phyloP scores from a whole-genome alignment of 805 yeast genomes.

The Wickerhamomyces bovis region DNA sequence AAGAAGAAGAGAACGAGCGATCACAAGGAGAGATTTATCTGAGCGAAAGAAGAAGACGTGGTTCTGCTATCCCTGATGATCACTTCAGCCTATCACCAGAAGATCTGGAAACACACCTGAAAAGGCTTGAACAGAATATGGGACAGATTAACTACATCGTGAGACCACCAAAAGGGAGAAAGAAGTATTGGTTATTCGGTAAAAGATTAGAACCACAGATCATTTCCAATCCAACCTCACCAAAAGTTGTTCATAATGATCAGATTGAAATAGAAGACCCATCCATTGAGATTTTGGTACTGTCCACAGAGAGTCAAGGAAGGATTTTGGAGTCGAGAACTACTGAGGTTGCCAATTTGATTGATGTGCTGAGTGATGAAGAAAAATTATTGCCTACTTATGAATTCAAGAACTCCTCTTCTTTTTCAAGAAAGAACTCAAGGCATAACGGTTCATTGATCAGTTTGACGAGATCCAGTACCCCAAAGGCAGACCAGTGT shows the following conservation, averaged over 20 bases:
- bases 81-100: background rate
- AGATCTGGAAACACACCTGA: conserved; percentile 3
- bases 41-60: background rate
- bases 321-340: background rate
- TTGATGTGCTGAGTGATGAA: background rate
- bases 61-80: background rate
- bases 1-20: background rate
- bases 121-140: conserved; percentile 1
- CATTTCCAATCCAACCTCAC: background rate
- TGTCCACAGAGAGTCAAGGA: background rate
- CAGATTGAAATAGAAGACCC: background rate
- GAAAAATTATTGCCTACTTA: background rate
- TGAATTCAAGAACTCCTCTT: conserved; percentile 5
- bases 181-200: conserved; percentile 12
- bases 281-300: background rate
- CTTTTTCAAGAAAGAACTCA: conserved; percentile 9
- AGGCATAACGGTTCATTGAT: conserved; percentile 4
- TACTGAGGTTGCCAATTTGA: background rate
- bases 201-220: conserved; percentile 1
- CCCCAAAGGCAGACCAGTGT: conserved; percentile 1
- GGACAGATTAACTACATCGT: conserved; percentile 11
- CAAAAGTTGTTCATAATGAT: background rate
- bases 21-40: background rate
- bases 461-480: background rate
- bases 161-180: conserved; percentile 1